Evolutionary conservation across 2,329 filamentous ascomycete species (phyloP), one percentile per base, ranked within the genome.

Genomic region (Neonectria ditissima): DNA sequence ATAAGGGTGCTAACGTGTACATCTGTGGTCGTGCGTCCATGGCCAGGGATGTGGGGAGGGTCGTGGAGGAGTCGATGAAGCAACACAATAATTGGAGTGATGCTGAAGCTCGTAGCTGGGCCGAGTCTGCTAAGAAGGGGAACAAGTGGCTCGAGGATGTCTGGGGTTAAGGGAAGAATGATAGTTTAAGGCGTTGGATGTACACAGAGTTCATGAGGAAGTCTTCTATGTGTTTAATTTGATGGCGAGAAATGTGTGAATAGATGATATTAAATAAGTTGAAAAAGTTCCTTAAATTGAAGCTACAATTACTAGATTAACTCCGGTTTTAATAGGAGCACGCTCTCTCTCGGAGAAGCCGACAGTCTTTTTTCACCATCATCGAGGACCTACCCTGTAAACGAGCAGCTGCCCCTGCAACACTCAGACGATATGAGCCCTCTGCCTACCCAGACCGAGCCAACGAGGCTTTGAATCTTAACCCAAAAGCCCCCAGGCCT

Each of bases 111-210:
- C 80, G 80, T 57, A 75, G 77, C 54, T 86, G 83, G 83, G 79
- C 75, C 24, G 82, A 83, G 65, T 77, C 73, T 16, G 72, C 84
- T 41, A 85, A 84, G 78, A 82, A 79, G 68, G 77, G 78, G 28
- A 80, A 79, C n/a, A 84, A 83, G 70, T 86, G 83, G 83, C 80
- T 81, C 67, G 83, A 85, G 68, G 83, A 86, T 78, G 83, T 86
- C 45, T 86, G 83, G 84, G 81, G 81, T 22, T 83, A 57, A 30
- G n/a, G 9, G 7, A 22, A 11, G 9, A 16, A n/a, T 37, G 2
- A 5, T 47, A 13, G 8, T 13, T 8, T n/a, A n/a, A 24, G 50
- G 5, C 1, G 1, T 24, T 5, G 55, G 43, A 20, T 32, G 10
- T 6, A 5, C 3, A 30, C 11, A 5, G 16, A 2, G 14, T 45